Evolutionary conservation across 495 filamentous ascomycete genomes (phyloP).

Genomic region (Penicillium taxi): DNA sequence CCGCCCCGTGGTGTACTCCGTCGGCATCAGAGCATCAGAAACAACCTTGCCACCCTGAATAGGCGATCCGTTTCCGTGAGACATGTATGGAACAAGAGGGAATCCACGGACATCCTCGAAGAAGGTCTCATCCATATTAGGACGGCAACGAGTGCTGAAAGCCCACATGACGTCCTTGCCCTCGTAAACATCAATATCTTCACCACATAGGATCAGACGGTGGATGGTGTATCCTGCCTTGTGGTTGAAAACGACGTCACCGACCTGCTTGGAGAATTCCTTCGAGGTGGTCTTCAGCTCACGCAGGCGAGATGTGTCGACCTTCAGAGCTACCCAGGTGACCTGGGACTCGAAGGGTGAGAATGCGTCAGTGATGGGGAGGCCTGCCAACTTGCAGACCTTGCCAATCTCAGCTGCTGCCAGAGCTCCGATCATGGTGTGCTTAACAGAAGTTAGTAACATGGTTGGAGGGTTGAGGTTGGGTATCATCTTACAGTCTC

Average conservation of each 20-base stretch:
- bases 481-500: constrained; percentile 21
- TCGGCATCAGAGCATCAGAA: constrained; percentile 29
- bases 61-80: constrained; percentile 21
- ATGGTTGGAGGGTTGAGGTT: background rate
- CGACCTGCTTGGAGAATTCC: constrained; percentile 24
- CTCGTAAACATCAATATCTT: constrained; percentile 34
- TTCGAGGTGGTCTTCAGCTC: constrained; percentile 22
- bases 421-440: constrained; percentile 33
- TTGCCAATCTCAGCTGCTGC: constrained; percentile 33
- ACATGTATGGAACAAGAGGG: constrained; percentile 35
- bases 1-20: constrained; percentile 26
- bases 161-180: constrained; percentile 38
- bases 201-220: constrained; percentile 29
- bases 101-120: constrained; percentile 34
- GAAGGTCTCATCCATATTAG: constrained; percentile 27
- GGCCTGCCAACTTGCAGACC: constrained; percentile 24
- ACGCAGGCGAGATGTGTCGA: constrained; percentile 27
- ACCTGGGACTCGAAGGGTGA: constrained; percentile 35
- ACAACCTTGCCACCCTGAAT: constrained; percentile 32
- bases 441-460: constrained; percentile 5
- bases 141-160: constrained; percentile 33
- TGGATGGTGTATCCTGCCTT: constrained; percentile 35
- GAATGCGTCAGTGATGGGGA: constrained; percentile 32
- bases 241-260: constrained; percentile 28
- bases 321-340: constrained; percentile 32